Base-by-base conservation (phyloP, 1,284 basidiomycete species). In the Trichosporon sp. region DNA sequence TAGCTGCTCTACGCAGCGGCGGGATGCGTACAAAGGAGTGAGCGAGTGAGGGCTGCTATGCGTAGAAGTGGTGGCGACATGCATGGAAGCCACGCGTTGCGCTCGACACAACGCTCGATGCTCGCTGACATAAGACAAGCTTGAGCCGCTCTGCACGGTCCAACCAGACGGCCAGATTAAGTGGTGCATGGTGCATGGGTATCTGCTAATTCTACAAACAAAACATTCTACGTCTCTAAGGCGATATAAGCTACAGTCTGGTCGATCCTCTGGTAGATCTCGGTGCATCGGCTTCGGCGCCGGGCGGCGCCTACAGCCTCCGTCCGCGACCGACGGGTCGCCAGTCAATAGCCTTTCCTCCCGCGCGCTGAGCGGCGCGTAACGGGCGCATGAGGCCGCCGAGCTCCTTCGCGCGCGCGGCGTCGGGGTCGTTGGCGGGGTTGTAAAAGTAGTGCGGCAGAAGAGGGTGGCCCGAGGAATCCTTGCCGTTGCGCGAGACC, bases 341-440 rank as follows among this genome's bases (percentile, higher is more conserved):
- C 83, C 83, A 84, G 72, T 84, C 83, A 65, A 84, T 83, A n/a
- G 80, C 80, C 70, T 81, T 81, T 2, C 81, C 83, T 6, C 82
- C 82, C 10, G 76, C 79, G 38, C 83, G 73, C 74, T 83, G 81
- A 10, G 77, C 81, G 1, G 80, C 80, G 54, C 84, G 74, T 16
- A 85, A 66, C 1, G 84, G 84, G n/a, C 84, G 69, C 46, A 84
- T 82, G n/a, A 85, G 77, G 10, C 78, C 78, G 16, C 83, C 84
- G 54, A 85, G 77, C 71, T 85, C 80, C 54, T 71, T 74, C 0
- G 83, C 80, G 16, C 84, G 79, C 5, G 77, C 73, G 14, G 71
- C 59, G 70, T 85, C 84, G 4, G 79, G 77, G 76, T 85, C 84
- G 12, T 73, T 54, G 19, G 76, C 77, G 1, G 83, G 82, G 65